Evolutionary conservation across 495 filamentous ascomycete genomes (phyloP).

Genomic region (Annulohypoxylon moriforme): DNA sequence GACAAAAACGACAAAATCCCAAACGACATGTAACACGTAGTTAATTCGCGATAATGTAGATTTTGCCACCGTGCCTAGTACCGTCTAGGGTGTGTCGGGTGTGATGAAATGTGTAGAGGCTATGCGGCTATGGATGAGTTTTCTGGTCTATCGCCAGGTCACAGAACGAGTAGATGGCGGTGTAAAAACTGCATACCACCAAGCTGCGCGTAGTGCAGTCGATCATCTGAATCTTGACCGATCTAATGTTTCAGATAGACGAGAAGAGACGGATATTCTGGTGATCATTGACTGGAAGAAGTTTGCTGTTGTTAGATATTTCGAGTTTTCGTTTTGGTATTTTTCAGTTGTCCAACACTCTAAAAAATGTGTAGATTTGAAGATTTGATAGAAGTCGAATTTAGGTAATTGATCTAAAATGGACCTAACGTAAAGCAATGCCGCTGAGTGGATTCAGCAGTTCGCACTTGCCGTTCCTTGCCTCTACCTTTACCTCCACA

Average conservation of each 20-base stretch:
- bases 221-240: neutral
- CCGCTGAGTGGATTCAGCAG: conserved; percentile 1
- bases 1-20: neutral
- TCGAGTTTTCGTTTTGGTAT: neutral
- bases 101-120: neutral
- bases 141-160: conserved; percentile 4
- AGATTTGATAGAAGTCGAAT: neutral
- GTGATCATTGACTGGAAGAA: neutral
- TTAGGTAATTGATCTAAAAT: conserved; percentile 3
- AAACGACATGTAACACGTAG: neutral
- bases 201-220: neutral
- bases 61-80: too few species aligned
- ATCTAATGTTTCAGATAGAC: conserved; percentile 1
- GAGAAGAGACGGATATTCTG: neutral
- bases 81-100: neutral
- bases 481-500: conserved; percentile 8
- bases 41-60: neutral
- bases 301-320: neutral
- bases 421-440: neutral
- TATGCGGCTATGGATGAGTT: neutral
- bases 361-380: neutral
- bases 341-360: neutral
- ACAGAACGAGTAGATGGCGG: neutral
- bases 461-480: neutral
- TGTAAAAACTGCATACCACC: conserved; percentile 7